Evolutionary conservation across 176 grass and related monocot genomes (phyloP), one percentile per base, ranked within the genome.

Genomic region (Chloris gayana): DNA sequence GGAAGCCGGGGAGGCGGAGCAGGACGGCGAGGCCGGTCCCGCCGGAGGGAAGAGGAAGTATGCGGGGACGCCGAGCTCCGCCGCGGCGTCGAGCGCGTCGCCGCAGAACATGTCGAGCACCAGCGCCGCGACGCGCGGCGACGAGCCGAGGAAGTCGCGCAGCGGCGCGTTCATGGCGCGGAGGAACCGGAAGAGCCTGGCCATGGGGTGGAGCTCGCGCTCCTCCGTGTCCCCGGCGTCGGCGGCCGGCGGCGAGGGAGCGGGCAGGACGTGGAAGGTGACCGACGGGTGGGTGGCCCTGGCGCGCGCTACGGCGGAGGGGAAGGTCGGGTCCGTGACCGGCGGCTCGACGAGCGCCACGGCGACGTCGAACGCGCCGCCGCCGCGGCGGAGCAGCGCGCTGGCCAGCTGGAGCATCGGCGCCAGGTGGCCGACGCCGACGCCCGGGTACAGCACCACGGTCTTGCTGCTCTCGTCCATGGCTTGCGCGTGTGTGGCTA

Each of bases 61-160:
- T 14, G 34, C 67, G 1, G 87, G 87, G 0, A 89, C 0, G 5
- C 37, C 46, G 35, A 85, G 72, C 32, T 81, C 71, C 9, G 66
- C 53, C 26, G 87, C 87, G 34, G 72, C 78, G n/a, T 71, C 77
- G 64, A 81, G 45, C 5, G 72, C 64, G 64, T 44, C 77, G 15
- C 14, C 50, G 77, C 72, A 89, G 70, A 89, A 89, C 32, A 85
- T 67, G 83, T 85, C 87, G 72, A 85, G 42, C 2, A 89, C 67
- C 57, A 85, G 35, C 27, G 73, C 66, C 2, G 2, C 9, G 32
- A 30, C 34, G 47, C 37, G 14, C 2, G 44, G 66, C 7, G 21
- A 58, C 58, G 57, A 21, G 18, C 9, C 26, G 58, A 89, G 83
- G 45, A 82, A 51, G 65, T 51, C 42, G 39, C 39, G 39, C 4